phyloP scores from a whole-genome alignment of 257 asterid genomes.

The Vinca minor region DNA sequence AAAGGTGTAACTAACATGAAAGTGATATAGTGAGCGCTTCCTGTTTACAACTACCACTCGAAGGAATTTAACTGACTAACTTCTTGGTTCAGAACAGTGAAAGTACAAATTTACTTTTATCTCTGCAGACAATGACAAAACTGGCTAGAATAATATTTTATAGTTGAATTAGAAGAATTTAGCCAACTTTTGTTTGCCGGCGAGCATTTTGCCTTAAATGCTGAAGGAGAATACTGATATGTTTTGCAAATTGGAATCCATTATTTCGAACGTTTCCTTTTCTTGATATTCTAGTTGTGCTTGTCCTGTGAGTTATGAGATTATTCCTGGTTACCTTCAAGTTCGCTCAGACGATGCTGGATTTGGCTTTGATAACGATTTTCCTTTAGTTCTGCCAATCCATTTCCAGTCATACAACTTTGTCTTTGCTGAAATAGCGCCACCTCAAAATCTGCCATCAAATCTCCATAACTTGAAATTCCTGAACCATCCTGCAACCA shows the following conservation, averaged over 20 bases:
- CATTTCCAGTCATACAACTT: slow-evolving; percentile 52
- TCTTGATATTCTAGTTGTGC: background rate
- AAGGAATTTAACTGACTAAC: too few species aligned
- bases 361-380: slow-evolving; percentile 54
- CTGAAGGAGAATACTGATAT: background rate
- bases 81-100: background rate
- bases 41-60: background rate
- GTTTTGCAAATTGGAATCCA: background rate
- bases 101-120: background rate
- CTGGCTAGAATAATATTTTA: background rate
- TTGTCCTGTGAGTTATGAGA: background rate
- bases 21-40: background rate
- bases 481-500: slow-evolving; percentile 46
- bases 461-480: slow-evolving; percentile 53
- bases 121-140: background rate
- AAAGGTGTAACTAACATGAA: slow-evolving; percentile 1
- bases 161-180: background rate
- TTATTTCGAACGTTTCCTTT: background rate
- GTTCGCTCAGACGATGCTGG: slow-evolving; percentile 64
- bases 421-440: slow-evolving; percentile 62
- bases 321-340: slow-evolving; percentile 58
- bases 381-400: slow-evolving; percentile 53
- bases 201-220: background rate
- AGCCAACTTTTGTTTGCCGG: background rate
- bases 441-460: slow-evolving; percentile 87